phyloP scores from a whole-genome alignment of 768 basidiomycete species.

The Lactifluus echinatus region DNA sequence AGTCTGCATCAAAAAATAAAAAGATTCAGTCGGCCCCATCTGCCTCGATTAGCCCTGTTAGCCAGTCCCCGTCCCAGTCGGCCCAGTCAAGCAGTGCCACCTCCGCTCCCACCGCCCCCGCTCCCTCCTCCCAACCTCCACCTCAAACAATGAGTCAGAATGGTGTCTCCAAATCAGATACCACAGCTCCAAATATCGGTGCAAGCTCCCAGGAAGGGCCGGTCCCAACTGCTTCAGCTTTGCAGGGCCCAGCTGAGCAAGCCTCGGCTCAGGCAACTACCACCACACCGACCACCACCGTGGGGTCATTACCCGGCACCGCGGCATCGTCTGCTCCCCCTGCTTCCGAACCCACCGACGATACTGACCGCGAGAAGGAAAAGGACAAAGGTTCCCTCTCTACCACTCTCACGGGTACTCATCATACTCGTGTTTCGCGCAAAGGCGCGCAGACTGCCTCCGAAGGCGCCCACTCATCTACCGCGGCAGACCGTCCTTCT shows the following conservation, averaged over 20 bases:
- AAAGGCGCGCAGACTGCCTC: constrained; percentile 27
- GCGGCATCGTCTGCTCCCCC: constrained; percentile 27
- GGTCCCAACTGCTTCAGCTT: constrained; percentile 20
- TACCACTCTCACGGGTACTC: constrained; percentile 35
- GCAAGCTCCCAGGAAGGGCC: constrained; percentile 22
- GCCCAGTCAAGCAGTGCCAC: background rate
- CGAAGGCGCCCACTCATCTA: constrained; percentile 29
- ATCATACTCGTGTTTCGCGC: constrained; percentile 30
- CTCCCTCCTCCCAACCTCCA: constrained; percentile 1
- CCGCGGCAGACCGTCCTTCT: constrained; percentile 22
- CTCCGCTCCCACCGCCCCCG: background rate
- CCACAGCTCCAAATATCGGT: constrained; percentile 7
- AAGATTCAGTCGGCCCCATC: constrained; percentile 4
- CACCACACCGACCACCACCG: constrained; percentile 16
- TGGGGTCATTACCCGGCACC: constrained; percentile 12
- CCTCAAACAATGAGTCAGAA: constrained; percentile 12
- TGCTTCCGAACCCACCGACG: constrained; percentile 28
- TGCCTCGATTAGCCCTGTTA: background rate
- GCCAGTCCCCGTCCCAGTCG: background rate
- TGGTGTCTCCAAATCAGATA: constrained; percentile 17
- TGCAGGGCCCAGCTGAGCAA: background rate
- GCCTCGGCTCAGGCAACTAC: constrained; percentile 13
- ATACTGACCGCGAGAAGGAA: constrained; percentile 33
- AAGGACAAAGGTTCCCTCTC: constrained; percentile 41
- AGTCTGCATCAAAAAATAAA: constrained; percentile 12